Conservation (phyloP, 768 basidiomycete genomes). For the Lactifluus hygrophoroides region DNA sequence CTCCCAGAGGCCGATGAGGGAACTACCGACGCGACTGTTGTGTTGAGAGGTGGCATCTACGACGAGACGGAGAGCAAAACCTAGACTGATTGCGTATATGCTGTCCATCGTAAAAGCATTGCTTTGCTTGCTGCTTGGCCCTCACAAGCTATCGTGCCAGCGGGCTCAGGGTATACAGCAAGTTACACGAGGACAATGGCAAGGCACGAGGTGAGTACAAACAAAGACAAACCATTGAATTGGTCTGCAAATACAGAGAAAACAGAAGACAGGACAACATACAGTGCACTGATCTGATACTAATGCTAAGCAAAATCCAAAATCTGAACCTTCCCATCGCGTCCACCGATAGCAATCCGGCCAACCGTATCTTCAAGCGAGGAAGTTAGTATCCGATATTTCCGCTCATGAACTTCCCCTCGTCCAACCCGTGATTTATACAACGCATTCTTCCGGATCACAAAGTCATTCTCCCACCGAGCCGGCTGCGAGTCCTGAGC, state of each 20-base stretch:
- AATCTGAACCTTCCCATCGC: conserved; percentile 28
- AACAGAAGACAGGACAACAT: background rate
- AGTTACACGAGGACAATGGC: background rate
- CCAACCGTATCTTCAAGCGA: conserved; percentile 31
- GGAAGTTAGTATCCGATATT: conserved; percentile 25
- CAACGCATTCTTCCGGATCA: conserved; percentile 24
- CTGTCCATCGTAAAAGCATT: conserved; percentile 48
- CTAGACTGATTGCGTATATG: conserved; percentile 57
- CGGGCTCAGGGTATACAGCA: too few relatives aligned
- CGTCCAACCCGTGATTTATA: conserved; percentile 27
- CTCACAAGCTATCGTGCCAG: too few relatives aligned
- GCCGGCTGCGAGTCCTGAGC: conserved; percentile 7
- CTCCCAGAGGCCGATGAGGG: conserved; percentile 72
- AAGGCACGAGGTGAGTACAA: background rate
- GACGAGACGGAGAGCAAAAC: conserved; percentile 56
- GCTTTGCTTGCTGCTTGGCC: too few relatives aligned
- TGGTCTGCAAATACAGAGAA: background rate
- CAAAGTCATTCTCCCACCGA: conserved; percentile 20
- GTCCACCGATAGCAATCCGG: conserved; percentile 28
- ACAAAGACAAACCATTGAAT: background rate
- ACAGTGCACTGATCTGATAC: too few relatives aligned
- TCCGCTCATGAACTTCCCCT: conserved; percentile 26
- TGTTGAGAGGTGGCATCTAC: conserved; percentile 44
- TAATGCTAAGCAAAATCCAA: conserved; percentile 29
- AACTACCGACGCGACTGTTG: conserved; percentile 46